Percentiles rank a stretch among this genome's conserved stretches.
Conservation (phyloP, 441 rosid genomes). For the Monsonia emarginata region DNA sequence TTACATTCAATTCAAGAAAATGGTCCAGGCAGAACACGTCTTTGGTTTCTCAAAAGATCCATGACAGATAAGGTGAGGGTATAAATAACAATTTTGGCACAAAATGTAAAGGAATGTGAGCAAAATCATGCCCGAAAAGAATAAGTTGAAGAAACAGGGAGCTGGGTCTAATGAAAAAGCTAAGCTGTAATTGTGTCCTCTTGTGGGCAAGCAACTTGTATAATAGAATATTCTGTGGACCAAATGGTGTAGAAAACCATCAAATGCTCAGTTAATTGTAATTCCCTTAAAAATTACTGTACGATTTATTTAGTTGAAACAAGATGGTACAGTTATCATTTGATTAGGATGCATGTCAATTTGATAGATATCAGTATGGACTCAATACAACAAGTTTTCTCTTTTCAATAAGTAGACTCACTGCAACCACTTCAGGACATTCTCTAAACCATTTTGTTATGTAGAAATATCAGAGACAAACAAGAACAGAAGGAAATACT, state of each 20-base stretch:
- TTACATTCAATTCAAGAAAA: not conserved
- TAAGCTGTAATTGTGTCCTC: not conserved
- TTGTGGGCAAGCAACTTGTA: conserved; percentile 1
- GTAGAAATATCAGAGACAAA: not conserved
- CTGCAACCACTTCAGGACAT: not conserved
- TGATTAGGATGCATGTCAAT: not conserved
- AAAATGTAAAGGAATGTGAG: not conserved
- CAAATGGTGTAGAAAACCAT: not conserved
- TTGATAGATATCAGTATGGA: not conserved
- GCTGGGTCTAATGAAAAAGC: not conserved
- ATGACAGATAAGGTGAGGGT: not conserved
- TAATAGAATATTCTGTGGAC: not conserved
- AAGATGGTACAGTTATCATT: not conserved
- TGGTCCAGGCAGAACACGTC: not conserved
- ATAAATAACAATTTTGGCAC: not conserved
- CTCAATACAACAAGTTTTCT: not conserved
- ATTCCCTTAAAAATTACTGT: not conserved
- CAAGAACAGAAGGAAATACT: not conserved
- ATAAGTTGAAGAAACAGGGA: not conserved
- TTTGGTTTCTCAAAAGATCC: not conserved
- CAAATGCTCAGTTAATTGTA: not conserved
- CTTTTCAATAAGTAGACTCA: not conserved
- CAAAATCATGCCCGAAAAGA: not conserved
- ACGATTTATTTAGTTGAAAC: not conserved
- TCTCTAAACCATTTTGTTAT: not conserved